Evolutionary conservation across 345 rosid species (phyloP), one percentile per base, ranked within the genome.

Genomic region (Salix arbutifolia): DNA sequence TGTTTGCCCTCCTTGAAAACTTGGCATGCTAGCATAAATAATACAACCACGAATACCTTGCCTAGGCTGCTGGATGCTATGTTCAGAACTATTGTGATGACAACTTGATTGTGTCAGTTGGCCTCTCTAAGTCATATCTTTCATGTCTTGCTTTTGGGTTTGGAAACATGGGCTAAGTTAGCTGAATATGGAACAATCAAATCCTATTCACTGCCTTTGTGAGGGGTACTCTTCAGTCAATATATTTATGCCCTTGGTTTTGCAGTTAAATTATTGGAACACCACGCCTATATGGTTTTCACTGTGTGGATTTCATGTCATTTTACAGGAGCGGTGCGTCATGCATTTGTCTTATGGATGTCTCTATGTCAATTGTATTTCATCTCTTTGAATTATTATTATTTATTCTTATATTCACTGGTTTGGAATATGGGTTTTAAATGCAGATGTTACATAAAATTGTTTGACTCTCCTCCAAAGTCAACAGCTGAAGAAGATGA

Each of bases 361-460:
- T 62, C 13, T 21, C 28, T 3, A 8, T 53, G 62, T 56, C 62
- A 56, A 3, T 56, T 56, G 13, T 44, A 40, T 73, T 18, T 46
- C 4, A 21, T 10, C 35, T 52, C 68, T 25, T 18, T 35, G 38
- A 33, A 35, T 21, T 38, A 16, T 21, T 35, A n/a, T 21, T 26
- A 10, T 52, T 16, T 33, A 13, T 25, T 14, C 28, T 10, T 42
- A 31, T 72, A 44, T 53, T 67, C 31, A 56, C 75, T 40, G 44
- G 44, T 40, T 3, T 40, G 44, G 69, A 11, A 48, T 44, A 61
- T 70, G 58, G 61, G 33, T 80, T 80, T 83, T 65, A 64, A 69
- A 33, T 81, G 78, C 88, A 96, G 99, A 84, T 94, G 98, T 88
- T 96, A 96, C 85, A 76, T 92, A 74, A 90, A 87, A 87, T 85